Evolutionary conservation across 352 stramenopile species (phyloP), one percentile per base, ranked within the genome.

Genomic region (Globisporangium abappressorium): DNA sequence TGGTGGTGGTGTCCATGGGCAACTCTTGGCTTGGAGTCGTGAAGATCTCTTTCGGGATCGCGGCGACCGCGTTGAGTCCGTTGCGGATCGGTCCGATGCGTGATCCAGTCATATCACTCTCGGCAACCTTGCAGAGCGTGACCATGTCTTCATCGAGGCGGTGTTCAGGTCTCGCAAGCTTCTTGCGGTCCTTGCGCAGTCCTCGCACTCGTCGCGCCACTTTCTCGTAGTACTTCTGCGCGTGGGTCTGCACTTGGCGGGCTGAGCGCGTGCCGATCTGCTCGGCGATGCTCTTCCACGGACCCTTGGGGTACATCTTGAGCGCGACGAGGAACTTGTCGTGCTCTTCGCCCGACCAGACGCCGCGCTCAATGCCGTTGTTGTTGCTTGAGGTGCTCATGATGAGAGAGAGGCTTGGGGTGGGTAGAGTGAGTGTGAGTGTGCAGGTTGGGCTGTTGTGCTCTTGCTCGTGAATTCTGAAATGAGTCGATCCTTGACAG

Each of bases 201-300:
- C 84, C 81, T 6, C 84, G 82, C 49, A 89, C 68, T 18, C 81
- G 73, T 2, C 84, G 79, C 58, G 81, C 77, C 61, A 92, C 82
- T 65, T 92, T 91, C 61, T 92, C 81, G 65, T 87, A 84, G 70
- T 92, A 92, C 62, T 82, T 82, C 64, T 82, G 72, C 4, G 73
- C 73, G 57, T 82, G 75, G 24, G 81, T 91, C 68, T 91, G 82
- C 66, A 90, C 81, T 65, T 92, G 84, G 9, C 84, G 76, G 14
- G 82, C 70, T 26, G 79, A 87, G 38, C 84, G 68, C 12, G 76
- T 83, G 34, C 73, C 67, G 18, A 83, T 71, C 15, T 58, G 54
- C 26, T 70, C 55, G 8, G 76, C 71, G 28, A 83, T 79, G 28
- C 49, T 59, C 33, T 69, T 70, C 76, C 76, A 83, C 6, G 76